Base-by-base conservation (phyloP, 2,329 filamentous ascomycete species). In the Stenocarpella maydis region DNA sequence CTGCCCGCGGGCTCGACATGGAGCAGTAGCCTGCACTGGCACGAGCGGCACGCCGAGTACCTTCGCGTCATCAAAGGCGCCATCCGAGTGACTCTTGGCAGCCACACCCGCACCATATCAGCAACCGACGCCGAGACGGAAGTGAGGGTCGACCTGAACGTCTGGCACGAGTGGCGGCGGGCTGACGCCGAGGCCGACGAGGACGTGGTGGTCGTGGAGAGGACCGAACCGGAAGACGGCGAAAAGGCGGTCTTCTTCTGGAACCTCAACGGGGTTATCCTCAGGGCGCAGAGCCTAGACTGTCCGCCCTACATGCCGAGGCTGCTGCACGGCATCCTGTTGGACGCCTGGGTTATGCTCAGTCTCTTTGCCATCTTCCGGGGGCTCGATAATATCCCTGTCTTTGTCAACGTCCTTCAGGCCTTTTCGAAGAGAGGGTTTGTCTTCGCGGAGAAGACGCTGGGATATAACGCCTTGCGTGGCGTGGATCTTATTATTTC, bases 21-120 rank as follows among this genome's bases (percentile, higher is more conserved):
- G 84, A 80, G 82, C 10, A 84, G 82, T 49, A 83, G 82, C 1
- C 76, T 83, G 12, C 85, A 87, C 73, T 86, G 83, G 80, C 85
- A 87, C 71, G 80, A 81, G 66, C 73, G 72, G 2, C 83, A 86
- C 72, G 81, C 78, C 3, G 84, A 86, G 72, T 83, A 81, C 72
- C 76, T 87, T 10, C 80, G 75, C 21, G 77, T 86, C 9, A 21
- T 84, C 34, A 76, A 75, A 47, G 83, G 82, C 15, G 75, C 75
- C 8, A 78, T 82, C 2, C 69, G 66, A 21, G 74, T 78, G 0
- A 73, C 71, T 0, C 37, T 79, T 0, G 73, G 74, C 7, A 49
- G 70, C 8, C 60, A 66, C 0, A 63, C 64, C 3, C 71, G 69
- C 31, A 61, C 75, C 2, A 47, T 79, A 2, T 69, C 68, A 0